Evolutionary conservation across 768 basidiomycete genomes (phyloP).

Genomic region (Trametes maxima): DNA sequence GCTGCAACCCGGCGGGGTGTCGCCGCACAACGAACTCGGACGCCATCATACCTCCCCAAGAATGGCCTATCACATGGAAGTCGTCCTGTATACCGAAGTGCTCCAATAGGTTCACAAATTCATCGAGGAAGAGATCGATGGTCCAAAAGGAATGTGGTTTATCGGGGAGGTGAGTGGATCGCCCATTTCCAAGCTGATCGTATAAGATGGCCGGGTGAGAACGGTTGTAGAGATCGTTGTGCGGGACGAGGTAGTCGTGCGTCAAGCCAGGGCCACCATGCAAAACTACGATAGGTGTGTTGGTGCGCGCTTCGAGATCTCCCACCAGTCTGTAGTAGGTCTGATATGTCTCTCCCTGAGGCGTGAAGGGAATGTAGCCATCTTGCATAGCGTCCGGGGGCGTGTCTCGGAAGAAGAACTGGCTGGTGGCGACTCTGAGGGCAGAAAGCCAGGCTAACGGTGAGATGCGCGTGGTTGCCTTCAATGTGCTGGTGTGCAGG

Average conservation of each 20-base stretch:
- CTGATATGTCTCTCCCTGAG: no score
- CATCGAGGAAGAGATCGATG: conserved; percentile 50
- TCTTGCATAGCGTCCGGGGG: no score
- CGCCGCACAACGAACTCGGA: conserved; percentile 29
- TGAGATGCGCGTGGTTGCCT: no score
- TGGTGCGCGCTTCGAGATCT: conserved; percentile 35
- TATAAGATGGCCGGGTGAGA: conserved; percentile 52
- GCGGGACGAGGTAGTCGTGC: conserved; percentile 43
- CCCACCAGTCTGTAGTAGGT: conserved; percentile 50
- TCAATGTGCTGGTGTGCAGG: no score
- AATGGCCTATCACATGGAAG: conserved; percentile 47
- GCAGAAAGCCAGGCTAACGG: no score
- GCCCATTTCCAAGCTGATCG: conserved; percentile 54
- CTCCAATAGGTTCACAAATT: conserved; percentile 45
- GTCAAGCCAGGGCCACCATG: conserved; percentile 57
- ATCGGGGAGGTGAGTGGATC: conserved; percentile 55
- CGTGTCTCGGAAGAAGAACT: no score
- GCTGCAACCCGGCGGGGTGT: conserved; percentile 37
- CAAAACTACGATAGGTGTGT: conserved; percentile 49
- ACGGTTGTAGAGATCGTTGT: conserved; percentile 42
- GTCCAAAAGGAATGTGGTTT: conserved; percentile 52
- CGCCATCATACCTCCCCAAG: conserved; percentile 50
- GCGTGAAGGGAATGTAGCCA: no score
- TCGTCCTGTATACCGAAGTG: conserved; percentile 48
- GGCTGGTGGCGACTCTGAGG: no score